These are phyloP conservation scores for Moricandia arvensis DNA, from an alignment of 345 rosid genomes.

Conservation along the genomic window DNA sequence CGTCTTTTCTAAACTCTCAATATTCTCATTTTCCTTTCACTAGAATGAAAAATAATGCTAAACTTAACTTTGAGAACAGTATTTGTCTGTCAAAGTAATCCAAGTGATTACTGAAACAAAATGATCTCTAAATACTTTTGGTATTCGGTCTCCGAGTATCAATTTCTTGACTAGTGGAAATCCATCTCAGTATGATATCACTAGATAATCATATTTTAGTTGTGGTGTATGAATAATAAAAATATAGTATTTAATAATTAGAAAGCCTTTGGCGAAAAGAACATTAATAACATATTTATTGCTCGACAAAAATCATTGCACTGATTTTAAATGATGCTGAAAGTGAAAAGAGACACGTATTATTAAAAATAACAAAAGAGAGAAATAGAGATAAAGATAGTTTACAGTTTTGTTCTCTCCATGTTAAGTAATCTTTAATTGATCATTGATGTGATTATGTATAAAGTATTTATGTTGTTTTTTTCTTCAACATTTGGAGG, in stretches of 20 bases:
- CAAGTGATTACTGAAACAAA: slow-evolving; percentile 12
- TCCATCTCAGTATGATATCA: slow-evolving; percentile 1
- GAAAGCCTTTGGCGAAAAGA: background rate
- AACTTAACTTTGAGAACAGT: background rate
- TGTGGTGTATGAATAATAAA: background rate
- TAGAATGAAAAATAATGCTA: background rate
- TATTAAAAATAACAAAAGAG: background rate
- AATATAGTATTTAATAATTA: background rate
- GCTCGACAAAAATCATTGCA: background rate
- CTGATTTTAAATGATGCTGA: background rate
- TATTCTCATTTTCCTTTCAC: slow-evolving; percentile 20
- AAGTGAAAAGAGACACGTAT: background rate
- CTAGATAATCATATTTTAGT: background rate
- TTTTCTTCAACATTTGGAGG: slow-evolving; percentile 47
- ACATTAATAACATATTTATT: background rate
- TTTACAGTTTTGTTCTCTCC: slow-evolving; percentile 29
- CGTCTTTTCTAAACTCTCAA: slow-evolving; percentile 28
- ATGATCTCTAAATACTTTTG: background rate
- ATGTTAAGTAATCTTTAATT: slow-evolving; percentile 28
- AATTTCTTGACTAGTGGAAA: slow-evolving; percentile 6
- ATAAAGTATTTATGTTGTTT: background rate
- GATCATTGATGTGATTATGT: slow-evolving; percentile 35
- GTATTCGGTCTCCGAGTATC: slow-evolving; percentile 1
- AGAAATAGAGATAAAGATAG: slow-evolving; percentile 3
- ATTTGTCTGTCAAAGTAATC: background rate